phyloP scores from a whole-genome alignment of 768 basidiomycete species.

The Nidularia pulvinata region DNA sequence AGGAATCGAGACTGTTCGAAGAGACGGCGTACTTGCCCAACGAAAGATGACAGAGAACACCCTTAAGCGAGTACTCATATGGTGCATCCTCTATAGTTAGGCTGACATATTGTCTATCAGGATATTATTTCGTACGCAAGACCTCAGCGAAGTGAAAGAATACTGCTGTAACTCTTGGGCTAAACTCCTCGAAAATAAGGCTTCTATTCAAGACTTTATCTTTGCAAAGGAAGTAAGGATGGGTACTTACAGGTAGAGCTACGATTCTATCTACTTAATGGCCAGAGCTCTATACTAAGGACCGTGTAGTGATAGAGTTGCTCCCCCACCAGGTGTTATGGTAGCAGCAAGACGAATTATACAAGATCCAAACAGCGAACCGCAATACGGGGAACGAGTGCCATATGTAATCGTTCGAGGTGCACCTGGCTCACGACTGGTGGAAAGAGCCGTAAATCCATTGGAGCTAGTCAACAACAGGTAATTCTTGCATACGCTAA shows the following conservation, averaged over 20 bases:
- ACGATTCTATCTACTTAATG: not conserved
- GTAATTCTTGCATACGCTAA: conserved; percentile 27
- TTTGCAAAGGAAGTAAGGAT: conserved; percentile 93
- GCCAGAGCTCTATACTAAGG: not conserved
- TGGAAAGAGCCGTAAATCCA: conserved; percentile 77
- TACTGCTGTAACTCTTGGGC: conserved; percentile 87
- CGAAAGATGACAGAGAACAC: conserved; percentile 91
- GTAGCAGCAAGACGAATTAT: conserved; percentile 79
- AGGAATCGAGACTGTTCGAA: conserved; percentile 94
- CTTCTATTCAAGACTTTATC: conserved; percentile 90
- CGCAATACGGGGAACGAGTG: conserved; percentile 92
- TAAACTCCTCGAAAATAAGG: conserved; percentile 78
- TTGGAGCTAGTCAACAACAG: conserved; percentile 64
- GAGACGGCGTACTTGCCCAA: conserved; percentile 91
- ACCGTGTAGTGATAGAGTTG: conserved; percentile 65
- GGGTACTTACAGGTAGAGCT: conserved; percentile 84
- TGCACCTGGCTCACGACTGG: conserved; percentile 59
- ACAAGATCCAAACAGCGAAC: conserved; percentile 78
- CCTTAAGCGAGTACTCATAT: conserved; percentile 63
- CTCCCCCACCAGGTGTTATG: conserved; percentile 90
- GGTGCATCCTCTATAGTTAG: not conserved
- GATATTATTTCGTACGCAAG: conserved; percentile 87
- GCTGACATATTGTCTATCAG: conserved; percentile 34
- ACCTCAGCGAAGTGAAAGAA: conserved; percentile 86
- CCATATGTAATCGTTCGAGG: conserved; percentile 86